A percentile compares a stretch with the other conserved stretches of the same genome.
These are phyloP conservation scores for Gracilariopsis chorda DNA, from an alignment of 23 red algal species.

Conservation along the genomic window DNA sequence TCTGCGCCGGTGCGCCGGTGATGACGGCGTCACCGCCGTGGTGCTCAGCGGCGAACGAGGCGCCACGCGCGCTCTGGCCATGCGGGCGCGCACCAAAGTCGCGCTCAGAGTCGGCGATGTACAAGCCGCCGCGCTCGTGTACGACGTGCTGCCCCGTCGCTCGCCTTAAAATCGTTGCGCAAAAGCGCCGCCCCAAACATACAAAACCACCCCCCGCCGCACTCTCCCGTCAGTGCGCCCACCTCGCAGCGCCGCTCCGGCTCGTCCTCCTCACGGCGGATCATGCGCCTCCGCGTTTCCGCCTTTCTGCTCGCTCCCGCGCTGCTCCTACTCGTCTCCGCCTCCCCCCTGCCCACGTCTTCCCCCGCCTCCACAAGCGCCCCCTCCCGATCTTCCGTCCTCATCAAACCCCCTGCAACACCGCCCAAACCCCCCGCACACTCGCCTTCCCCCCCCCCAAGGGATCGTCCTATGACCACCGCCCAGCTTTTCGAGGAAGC, in stretches of 20 bases:
- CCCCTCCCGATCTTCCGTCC: neutral
- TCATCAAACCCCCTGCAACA: neutral
- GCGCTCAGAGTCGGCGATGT: conserved; percentile 60
- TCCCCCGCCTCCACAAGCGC: neutral
- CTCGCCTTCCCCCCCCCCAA: neutral
- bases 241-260: too few species aligned
- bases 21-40: neutral
- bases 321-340: neutral
- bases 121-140: conserved; percentile 27
- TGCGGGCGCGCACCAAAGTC: neutral
- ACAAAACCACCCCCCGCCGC: too few species aligned
- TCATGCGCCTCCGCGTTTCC: neutral
- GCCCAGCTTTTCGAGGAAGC: conserved; percentile 36
- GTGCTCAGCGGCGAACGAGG: conserved; percentile 18
- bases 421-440: neutral
- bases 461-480: conserved; percentile 5
- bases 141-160: conserved; percentile 53
- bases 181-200: too few species aligned
- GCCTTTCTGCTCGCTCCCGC: neutral
- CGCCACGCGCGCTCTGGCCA: neutral
- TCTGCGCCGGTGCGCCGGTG: conserved; percentile 10
- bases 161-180: too few species aligned
- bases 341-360: neutral
- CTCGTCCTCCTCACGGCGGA: too few species aligned
- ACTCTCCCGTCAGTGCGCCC: too few species aligned